phyloP scores from a whole-genome alignment of 2,329 filamentous ascomycete genomes.

The Alternaria dauci region DNA sequence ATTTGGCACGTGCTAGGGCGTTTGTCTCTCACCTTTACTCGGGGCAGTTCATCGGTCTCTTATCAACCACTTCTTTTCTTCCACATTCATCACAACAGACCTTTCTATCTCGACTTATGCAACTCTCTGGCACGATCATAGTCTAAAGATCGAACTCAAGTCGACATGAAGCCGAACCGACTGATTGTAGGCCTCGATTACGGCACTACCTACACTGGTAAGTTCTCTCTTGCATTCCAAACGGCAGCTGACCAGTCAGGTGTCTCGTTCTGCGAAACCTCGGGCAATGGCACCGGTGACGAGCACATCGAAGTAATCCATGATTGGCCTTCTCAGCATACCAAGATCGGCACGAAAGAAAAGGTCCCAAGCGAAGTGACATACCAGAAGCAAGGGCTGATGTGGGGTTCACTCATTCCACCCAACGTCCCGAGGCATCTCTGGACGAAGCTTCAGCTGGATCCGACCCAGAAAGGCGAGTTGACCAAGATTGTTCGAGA shows the following conservation, averaged over 20 bases:
- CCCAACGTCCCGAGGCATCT: conserved; percentile 34
- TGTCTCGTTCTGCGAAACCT: conserved; percentile 42
- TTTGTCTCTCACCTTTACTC: too few relatives aligned
- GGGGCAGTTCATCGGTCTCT: too few relatives aligned
- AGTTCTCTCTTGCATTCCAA: neutral
- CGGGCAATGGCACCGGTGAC: conserved; percentile 7
- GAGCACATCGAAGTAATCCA: conserved; percentile 34
- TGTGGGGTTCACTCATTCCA: conserved; percentile 20
- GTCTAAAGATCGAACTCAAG: too few relatives aligned
- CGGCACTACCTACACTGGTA: conserved; percentile 37
- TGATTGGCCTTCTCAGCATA: conserved; percentile 36
- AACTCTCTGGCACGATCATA: too few relatives aligned
- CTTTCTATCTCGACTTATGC: too few relatives aligned
- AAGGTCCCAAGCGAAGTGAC: conserved; percentile 41
- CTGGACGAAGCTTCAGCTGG: conserved; percentile 46
- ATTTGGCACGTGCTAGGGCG: too few relatives aligned
- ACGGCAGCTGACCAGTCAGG: conserved; percentile 21
- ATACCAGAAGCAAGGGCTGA: conserved; percentile 3
- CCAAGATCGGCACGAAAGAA: conserved; percentile 38
- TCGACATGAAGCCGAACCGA: too few relatives aligned
- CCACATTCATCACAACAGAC: too few relatives aligned
- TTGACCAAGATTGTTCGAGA: too few relatives aligned
- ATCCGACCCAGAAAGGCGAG: conserved; percentile 8
- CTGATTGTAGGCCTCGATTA: conserved; percentile 32
- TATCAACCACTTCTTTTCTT: too few relatives aligned